phyloP scores from a whole-genome alignment of 169 alveolate species.

The Toxoplasma gondii region DNA sequence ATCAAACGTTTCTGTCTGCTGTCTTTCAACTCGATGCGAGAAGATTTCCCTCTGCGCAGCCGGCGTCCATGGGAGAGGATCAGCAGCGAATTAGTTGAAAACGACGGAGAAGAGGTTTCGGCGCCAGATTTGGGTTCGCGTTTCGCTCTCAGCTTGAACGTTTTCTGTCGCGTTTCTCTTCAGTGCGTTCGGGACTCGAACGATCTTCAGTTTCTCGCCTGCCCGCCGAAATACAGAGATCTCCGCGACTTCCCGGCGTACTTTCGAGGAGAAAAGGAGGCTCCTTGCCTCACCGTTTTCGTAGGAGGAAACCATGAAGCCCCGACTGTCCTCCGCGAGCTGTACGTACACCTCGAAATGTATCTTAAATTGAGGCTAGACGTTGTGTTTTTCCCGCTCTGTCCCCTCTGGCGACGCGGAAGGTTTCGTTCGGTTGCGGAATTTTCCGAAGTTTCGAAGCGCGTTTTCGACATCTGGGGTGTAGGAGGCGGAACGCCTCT shows the following conservation, averaged over 20 bases:
- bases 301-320: constrained; percentile 99
- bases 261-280: constrained; percentile 85
- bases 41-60: no score
- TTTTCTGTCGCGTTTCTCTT: background rate
- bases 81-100: no score
- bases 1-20: no score
- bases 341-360: constrained; percentile 72
- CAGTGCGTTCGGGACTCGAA: constrained; percentile 84
- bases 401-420: background rate
- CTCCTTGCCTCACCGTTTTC: constrained; percentile 94
- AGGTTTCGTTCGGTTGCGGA: no score
- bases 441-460: no score
- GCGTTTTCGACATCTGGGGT: no score
- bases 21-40: no score
- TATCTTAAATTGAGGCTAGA: background rate
- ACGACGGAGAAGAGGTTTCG: no score
- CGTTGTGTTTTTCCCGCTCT: background rate
- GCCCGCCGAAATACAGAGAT: constrained; percentile 91
- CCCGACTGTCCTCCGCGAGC: constrained; percentile 90
- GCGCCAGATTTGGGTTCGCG: no score
- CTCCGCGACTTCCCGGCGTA: constrained; percentile 92
- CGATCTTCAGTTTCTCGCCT: constrained; percentile 90
- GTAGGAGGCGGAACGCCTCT: no score
- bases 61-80: no score
- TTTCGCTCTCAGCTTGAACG: no score